These are phyloP conservation scores for Heritiera littoralis DNA, from an alignment of 345 rosid genomes.

Conservation along the genomic window DNA sequence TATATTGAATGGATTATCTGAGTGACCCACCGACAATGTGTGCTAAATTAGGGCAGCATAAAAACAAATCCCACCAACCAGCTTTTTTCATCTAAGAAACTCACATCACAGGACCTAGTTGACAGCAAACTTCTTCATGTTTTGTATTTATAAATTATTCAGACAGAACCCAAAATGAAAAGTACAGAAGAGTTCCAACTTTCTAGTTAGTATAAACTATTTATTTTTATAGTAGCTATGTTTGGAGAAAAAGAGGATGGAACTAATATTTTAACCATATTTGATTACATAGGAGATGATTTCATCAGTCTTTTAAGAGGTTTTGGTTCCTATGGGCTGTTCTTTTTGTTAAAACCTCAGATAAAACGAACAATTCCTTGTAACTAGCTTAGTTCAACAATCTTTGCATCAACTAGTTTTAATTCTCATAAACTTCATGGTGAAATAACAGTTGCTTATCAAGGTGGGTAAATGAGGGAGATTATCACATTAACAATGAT, in stretches of 20 bases:
- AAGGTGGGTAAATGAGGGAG: background rate
- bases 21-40: slow-evolving; percentile 31
- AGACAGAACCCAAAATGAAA: background rate
- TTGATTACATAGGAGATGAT: background rate
- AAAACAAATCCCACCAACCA: slow-evolving; percentile 24
- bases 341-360: background rate
- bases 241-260: background rate
- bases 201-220: background rate
- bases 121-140: background rate
- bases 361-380: too few relatives aligned
- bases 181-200: background rate
- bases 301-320: background rate
- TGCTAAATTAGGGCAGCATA: slow-evolving; percentile 26
- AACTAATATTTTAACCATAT: too few relatives aligned
- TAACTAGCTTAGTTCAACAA: too few relatives aligned
- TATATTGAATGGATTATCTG: background rate
- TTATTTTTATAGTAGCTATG: background rate
- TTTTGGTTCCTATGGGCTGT: background rate
- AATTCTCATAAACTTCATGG: background rate
- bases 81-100: background rate
- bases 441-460: background rate
- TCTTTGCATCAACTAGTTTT: too few relatives aligned
- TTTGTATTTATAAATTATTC: background rate
- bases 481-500: slow-evolving; percentile 13
- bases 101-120: background rate